phyloP scores from a whole-genome alignment of 176 grass and related monocot species.

The Oryza coarctata region DNA sequence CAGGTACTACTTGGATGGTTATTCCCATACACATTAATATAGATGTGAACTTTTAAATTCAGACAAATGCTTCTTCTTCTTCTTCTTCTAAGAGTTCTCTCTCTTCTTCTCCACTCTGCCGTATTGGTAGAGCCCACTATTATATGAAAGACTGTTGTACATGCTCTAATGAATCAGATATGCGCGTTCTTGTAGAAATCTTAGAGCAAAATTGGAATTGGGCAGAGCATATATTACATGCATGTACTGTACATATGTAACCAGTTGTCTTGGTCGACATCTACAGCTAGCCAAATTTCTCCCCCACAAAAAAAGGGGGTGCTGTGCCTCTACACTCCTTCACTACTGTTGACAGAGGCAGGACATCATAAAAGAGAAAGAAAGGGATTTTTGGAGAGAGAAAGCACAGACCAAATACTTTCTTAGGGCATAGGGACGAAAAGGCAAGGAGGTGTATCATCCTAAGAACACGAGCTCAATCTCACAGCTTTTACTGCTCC shows the following conservation, averaged over 20 bases:
- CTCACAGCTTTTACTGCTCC: not conserved
- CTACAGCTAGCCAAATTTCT: not conserved
- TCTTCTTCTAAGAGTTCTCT: no score
- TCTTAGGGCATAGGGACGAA: constrained; percentile 32
- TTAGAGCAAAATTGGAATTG: not conserved
- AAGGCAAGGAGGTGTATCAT: constrained; percentile 29
- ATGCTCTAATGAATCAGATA: not conserved
- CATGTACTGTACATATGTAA: not conserved
- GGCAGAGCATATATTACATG: not conserved
- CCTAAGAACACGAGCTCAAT: constrained; percentile 36
- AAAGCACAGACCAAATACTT: constrained; percentile 24
- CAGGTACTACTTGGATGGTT: not conserved
- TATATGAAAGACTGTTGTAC: no score
- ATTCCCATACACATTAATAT: no score
- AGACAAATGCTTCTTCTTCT: not conserved
- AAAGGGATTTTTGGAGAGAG: constrained; percentile 9
- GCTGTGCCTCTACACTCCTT: not conserved
- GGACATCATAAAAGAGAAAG: constrained; percentile 24
- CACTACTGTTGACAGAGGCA: not conserved
- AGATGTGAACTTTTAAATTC: not conserved
- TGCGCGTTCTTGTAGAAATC: not conserved
- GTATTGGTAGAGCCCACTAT: no score
- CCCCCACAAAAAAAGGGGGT: not conserved
- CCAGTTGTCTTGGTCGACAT: not conserved
- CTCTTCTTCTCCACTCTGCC: no score